These are phyloP conservation scores for Afroboletus lepidellus DNA, from an alignment of 1,284 basidiomycete species.

Conservation along the genomic window DNA sequence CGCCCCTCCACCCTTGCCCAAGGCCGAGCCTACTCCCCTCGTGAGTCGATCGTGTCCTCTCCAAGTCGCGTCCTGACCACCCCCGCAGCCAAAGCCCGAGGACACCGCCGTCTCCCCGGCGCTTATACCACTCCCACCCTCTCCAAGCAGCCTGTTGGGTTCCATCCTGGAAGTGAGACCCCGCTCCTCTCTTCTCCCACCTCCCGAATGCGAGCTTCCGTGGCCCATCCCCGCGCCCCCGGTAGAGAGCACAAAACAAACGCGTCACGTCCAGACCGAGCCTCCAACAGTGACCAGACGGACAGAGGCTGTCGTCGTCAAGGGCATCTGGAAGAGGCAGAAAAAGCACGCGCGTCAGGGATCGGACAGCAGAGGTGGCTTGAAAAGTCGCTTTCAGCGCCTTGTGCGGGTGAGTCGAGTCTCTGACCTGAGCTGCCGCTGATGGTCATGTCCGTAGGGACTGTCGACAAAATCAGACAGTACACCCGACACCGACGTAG, in stretches of 20 bases:
- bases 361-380: slow-evolving; percentile 1
- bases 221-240: slow-evolving; percentile 7
- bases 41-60: slow-evolving; percentile 8
- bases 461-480: slow-evolving; percentile 2
- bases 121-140: slow-evolving; percentile 25
- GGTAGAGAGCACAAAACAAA: not conserved
- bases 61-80: slow-evolving; percentile 4
- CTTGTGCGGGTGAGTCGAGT: slow-evolving; percentile 19
- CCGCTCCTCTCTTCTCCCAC: not conserved
- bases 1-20: slow-evolving; percentile 5
- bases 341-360: slow-evolving; percentile 3
- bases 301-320: not conserved
- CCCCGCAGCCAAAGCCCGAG: slow-evolving; percentile 12
- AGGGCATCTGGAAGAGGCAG: slow-evolving; percentile 16
- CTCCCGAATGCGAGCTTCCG: slow-evolving; percentile 16
- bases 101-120: slow-evolving; percentile 14
- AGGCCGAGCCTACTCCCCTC: slow-evolving; percentile 6
- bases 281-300: not conserved
- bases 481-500: not conserved
- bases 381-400: slow-evolving; percentile 16
- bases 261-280: slow-evolving; percentile 10
- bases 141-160: slow-evolving; percentile 19
- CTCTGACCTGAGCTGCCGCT: not conserved
- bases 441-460: slow-evolving; percentile 11
- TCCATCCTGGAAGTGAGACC: slow-evolving; percentile 25